Evolutionary conservation across 2,329 filamentous ascomycete species (phyloP).

Genomic region (Penicillium sp.): DNA sequence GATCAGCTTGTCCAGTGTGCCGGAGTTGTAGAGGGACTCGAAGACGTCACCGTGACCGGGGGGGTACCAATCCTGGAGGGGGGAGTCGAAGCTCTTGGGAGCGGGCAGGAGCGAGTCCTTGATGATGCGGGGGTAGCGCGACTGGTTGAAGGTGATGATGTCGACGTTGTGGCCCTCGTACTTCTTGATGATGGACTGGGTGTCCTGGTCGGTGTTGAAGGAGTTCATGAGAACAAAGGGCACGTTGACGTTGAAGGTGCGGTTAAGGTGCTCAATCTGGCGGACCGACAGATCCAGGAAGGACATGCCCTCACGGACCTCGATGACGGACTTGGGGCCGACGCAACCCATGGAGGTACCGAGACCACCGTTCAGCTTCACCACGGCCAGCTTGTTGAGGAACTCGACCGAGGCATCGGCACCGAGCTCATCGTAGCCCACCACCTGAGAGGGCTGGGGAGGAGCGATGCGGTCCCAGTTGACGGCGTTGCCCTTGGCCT

Average conservation of each 20-base stretch:
- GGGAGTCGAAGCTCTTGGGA: conserved; percentile 79
- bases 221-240: conserved; percentile 99
- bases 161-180: conserved; percentile 99
- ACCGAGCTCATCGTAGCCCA: conserved; percentile 85
- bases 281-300: conserved; percentile 98
- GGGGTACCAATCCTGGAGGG: conserved; percentile 96
- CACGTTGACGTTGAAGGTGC: conserved; percentile 93
- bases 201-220: conserved; percentile 99
- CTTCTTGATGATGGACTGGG: conserved; percentile 99
- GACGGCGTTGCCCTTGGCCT: conserved; percentile 93
- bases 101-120: conserved; percentile 97
- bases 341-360: conserved; percentile 99
- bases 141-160: conserved; percentile 99
- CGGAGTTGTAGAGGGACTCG: conserved; percentile 98
- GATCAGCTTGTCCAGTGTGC: conserved; percentile 92
- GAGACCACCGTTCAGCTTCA: conserved; percentile 98
- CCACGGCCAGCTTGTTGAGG: conserved; percentile 92
- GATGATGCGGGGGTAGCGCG: conserved; percentile 91
- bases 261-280: conserved; percentile 98
- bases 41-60: conserved; percentile 99
- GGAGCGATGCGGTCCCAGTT: conserved; percentile 97
- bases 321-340: conserved; percentile 98
- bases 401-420: conserved; percentile 89
- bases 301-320: conserved; percentile 99
- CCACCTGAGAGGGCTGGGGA: conserved; percentile 86